Evolutionary conservation across 2,329 filamentous ascomycete genomes (phyloP).

Genomic region (Rutstroemia sp.): DNA sequence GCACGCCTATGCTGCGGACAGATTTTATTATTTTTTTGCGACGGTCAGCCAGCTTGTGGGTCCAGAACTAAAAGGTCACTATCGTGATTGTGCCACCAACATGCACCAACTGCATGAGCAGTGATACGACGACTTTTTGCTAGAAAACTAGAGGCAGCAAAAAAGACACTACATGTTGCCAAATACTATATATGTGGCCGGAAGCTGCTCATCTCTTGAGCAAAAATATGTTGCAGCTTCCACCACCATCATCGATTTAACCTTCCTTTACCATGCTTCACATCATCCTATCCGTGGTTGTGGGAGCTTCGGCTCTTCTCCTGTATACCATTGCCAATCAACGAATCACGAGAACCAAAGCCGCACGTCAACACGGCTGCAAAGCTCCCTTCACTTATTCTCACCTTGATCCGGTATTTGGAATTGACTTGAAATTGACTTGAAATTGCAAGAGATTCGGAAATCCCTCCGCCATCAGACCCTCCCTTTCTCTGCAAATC

Average conservation of each 20-base stretch:
- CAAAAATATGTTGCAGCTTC: neutral
- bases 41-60: no score
- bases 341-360: neutral
- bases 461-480: neutral
- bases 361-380: neutral
- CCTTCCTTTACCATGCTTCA: neutral
- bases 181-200: no score
- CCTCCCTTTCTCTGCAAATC: neutral
- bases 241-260: neutral
- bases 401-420: conserved; percentile 4
- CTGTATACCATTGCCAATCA: neutral
- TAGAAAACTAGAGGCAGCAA: no score
- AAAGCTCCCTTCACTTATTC: neutral
- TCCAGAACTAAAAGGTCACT: no score
- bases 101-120: no score
- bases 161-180: no score
- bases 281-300: neutral
- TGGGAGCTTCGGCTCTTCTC: neutral
- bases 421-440: neutral
- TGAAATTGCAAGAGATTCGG: neutral
- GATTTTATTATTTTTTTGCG: no score
- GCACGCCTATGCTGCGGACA: no score
- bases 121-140: no score
- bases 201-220: no score
- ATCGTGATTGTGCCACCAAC: no score